Evolutionary conservation across 2,329 filamentous ascomycete genomes (phyloP).

Genomic region (Ceratocystis alfenasii): DNA sequence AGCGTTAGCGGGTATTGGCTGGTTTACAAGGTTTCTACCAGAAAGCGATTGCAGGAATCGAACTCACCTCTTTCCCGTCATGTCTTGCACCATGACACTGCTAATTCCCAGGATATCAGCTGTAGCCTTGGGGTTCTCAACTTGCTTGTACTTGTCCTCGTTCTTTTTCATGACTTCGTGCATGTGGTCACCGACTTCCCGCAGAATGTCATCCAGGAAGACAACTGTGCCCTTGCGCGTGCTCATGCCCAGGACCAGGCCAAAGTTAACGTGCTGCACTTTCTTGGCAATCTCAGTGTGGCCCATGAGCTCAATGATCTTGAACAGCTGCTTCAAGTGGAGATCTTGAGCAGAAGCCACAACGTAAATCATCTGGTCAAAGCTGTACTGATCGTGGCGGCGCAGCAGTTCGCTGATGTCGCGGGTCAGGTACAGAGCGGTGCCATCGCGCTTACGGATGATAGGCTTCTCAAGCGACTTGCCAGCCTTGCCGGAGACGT

Average conservation of each 20-base stretch:
- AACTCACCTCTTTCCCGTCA: conserved; percentile 64
- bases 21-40: not conserved
- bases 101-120: conserved; percentile 88
- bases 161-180: conserved; percentile 95
- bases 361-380: conserved; percentile 73
- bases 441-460: conserved; percentile 61
- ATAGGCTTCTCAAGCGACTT: conserved; percentile 60
- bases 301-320: conserved; percentile 61
- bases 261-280: conserved; percentile 66
- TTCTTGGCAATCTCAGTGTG: conserved; percentile 54
- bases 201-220: conserved; percentile 60
- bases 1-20: conserved; percentile 19
- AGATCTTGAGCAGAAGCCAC: conserved; percentile 61
- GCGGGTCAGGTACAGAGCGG: conserved; percentile 64
- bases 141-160: conserved; percentile 76
- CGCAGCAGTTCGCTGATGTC: conserved; percentile 64
- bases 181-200: conserved; percentile 84
- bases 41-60: not conserved
- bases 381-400: conserved; percentile 50
- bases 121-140: conserved; percentile 67
- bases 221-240: conserved; percentile 63
- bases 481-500: conserved; percentile 52
- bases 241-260: conserved; percentile 58
- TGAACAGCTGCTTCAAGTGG: conserved; percentile 63
- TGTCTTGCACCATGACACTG: conserved; percentile 95